These are phyloP conservation scores for Citrullus colocynthis DNA, from an alignment of 306 rosid species.

Conservation along the genomic window DNA sequence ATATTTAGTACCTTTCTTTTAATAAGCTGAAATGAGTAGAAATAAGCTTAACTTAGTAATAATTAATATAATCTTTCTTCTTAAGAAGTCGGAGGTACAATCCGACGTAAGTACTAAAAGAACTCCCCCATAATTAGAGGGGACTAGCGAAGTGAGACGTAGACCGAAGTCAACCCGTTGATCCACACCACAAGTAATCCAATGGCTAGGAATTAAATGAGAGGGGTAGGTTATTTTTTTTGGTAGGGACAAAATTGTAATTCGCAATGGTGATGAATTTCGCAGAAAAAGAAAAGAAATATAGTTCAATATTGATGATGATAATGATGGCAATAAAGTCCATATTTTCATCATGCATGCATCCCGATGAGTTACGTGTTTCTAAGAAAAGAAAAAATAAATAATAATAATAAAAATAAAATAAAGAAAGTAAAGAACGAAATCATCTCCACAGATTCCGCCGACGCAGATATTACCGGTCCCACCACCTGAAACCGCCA, in stretches of 20 bases:
- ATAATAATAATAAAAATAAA: not conserved
- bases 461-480: constrained; percentile 3
- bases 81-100: too few relatives aligned
- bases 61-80: too few relatives aligned
- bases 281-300: not conserved
- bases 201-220: too few relatives aligned
- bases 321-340: not conserved
- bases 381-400: not conserved
- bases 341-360: constrained; percentile 1
- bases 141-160: too few relatives aligned
- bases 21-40: too few relatives aligned
- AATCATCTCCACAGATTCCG: constrained; percentile 5
- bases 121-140: too few relatives aligned
- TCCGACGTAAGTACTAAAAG: too few relatives aligned
- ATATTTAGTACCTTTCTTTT: too few relatives aligned
- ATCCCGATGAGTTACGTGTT: constrained; percentile 6
- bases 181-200: too few relatives aligned
- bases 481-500: constrained; percentile 7
- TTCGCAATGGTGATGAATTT: not conserved
- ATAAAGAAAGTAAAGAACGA: not conserved
- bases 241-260: not conserved
- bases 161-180: too few relatives aligned
- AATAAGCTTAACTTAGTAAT: too few relatives aligned
- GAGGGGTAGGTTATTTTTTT: too few relatives aligned
- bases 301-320: not conserved